These are phyloP conservation scores for Penicillium paneum DNA, from an alignment of 2,329 filamentous ascomycete species.

Conservation along the genomic window DNA sequence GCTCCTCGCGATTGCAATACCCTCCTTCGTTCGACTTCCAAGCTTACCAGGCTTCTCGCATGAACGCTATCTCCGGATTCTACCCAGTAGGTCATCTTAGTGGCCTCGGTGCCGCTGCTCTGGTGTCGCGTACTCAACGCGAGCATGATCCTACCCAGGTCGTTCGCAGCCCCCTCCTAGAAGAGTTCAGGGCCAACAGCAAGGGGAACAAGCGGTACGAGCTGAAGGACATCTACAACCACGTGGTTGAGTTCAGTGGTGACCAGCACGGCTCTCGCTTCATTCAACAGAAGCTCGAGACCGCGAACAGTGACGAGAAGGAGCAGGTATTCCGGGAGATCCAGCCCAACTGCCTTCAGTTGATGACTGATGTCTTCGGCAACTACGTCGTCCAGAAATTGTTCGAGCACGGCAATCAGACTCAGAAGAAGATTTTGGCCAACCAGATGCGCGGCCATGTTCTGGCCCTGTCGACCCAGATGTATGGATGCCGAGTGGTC, in stretches of 20 bases:
- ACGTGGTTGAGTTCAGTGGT: constrained; percentile 91
- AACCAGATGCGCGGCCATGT: constrained; percentile 86
- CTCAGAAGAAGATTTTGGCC: constrained; percentile 84
- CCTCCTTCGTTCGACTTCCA: constrained; percentile 34
- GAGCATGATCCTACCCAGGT: constrained; percentile 60
- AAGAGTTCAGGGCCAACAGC: constrained; percentile 72
- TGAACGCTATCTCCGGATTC: constrained; percentile 37
- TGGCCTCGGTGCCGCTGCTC: constrained; percentile 31
- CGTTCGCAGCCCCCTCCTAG: constrained; percentile 68
- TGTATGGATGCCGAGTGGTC: constrained; percentile 92
- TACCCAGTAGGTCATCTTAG: constrained; percentile 36
- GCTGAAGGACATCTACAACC: constrained; percentile 80
- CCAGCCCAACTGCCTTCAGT: constrained; percentile 73
- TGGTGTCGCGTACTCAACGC: constrained; percentile 47
- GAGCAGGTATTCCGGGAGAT: constrained; percentile 87
- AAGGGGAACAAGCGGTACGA: constrained; percentile 75
- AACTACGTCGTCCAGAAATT: constrained; percentile 99
- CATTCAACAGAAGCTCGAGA: constrained; percentile 88
- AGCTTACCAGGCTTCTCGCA: constrained; percentile 28
- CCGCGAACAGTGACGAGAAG: constrained; percentile 93
- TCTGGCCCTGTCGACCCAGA: constrained; percentile 73
- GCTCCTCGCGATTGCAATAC: constrained; percentile 30
- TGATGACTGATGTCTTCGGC: constrained; percentile 96
- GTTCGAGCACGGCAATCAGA: constrained; percentile 91
- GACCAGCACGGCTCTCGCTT: constrained; percentile 95